These are phyloP conservation scores for Pichia scutulata DNA, from an alignment of 805 yeast genomes.

Conservation along the genomic window DNA sequence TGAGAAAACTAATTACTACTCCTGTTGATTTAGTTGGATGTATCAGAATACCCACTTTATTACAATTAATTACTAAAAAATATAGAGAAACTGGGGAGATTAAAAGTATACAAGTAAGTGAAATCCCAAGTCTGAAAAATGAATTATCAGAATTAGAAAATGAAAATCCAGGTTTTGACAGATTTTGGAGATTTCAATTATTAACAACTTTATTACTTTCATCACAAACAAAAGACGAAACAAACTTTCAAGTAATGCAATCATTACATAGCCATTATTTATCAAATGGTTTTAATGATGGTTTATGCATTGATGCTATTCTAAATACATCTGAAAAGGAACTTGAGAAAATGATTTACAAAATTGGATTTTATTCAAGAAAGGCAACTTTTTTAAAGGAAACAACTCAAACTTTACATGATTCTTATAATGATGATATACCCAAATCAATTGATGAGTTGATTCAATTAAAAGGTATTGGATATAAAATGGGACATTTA, in stretches of 20 bases:
- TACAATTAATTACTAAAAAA: constrained; percentile 26
- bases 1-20: constrained; percentile 60
- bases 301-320: constrained; percentile 52
- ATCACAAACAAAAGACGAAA: constrained; percentile 87
- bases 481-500: constrained; percentile 89
- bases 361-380: constrained; percentile 82
- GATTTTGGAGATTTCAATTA: constrained; percentile 57
- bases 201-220: constrained; percentile 79
- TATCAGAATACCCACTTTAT: constrained; percentile 45
- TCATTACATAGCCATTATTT: constrained; percentile 44
- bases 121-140: constrained; percentile 2
- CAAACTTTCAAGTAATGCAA: constrained; percentile 65
- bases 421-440: constrained; percentile 53
- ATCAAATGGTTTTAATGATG: constrained; percentile 35
- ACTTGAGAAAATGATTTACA: constrained; percentile 58
- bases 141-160: constrained; percentile 9
- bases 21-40: constrained; percentile 92
- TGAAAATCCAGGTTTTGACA: constrained; percentile 23
- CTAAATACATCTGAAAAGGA: constrained; percentile 42
- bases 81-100: constrained; percentile 5
- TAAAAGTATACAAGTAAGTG: constrained; percentile 1
- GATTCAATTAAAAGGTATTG: constrained; percentile 77
- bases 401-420: constrained; percentile 46
- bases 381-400: constrained; percentile 66
- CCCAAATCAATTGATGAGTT: constrained; percentile 66